phyloP scores from a whole-genome alignment of 2,329 filamentous ascomycete species.

The Neurospora sp. region DNA sequence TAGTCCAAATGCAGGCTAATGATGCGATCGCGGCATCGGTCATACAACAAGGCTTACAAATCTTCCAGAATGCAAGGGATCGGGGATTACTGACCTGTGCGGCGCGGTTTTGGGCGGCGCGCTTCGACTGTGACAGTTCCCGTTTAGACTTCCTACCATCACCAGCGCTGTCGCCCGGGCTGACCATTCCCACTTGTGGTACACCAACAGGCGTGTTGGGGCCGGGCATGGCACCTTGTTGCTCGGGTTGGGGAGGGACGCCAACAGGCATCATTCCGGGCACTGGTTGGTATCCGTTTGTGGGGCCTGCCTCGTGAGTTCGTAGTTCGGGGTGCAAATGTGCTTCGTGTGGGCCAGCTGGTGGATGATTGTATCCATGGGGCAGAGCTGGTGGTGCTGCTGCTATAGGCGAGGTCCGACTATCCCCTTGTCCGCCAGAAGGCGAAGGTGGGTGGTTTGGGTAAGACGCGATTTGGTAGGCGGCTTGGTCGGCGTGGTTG shows the following conservation, averaged over 20 bases:
- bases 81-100: constrained; percentile 63
- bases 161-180: constrained; percentile 26
- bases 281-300: constrained; percentile 16
- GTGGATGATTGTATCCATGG: constrained; percentile 36
- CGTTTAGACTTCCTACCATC: constrained; percentile 72
- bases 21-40: background rate
- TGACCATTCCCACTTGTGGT: constrained; percentile 19
- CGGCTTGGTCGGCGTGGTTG: constrained; percentile 6
- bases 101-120: constrained; percentile 90
- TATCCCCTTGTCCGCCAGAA: constrained; percentile 8
- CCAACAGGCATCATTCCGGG: constrained; percentile 26
- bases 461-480: constrained; percentile 7
- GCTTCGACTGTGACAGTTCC: constrained; percentile 89
- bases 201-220: constrained; percentile 18
- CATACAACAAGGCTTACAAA: background rate
- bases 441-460: constrained; percentile 8
- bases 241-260: constrained; percentile 16
- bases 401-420: constrained; percentile 9
- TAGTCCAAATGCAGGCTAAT: background rate
- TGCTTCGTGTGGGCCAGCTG: constrained; percentile 27
- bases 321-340: constrained; percentile 41
- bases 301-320: constrained; percentile 13
- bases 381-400: constrained; percentile 12
- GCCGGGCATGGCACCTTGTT: constrained; percentile 21
- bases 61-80: background rate